phyloP scores from a whole-genome alignment of 176 grass and related monocot genomes.

The Puccinellia tenuiflora region DNA sequence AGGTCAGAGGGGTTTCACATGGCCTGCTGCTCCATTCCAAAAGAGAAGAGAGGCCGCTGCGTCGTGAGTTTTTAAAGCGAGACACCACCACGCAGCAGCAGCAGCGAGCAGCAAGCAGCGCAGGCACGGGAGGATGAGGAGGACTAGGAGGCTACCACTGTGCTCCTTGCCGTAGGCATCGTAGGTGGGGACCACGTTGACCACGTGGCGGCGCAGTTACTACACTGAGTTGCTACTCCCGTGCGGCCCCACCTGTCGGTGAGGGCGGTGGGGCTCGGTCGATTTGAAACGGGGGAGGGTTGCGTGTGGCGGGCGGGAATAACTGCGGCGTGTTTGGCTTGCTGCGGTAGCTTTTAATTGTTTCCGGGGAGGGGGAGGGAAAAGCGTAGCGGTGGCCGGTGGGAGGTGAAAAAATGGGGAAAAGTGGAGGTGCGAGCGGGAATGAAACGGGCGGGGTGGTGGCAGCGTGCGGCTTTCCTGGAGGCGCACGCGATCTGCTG shows the following conservation, averaged over 20 bases:
- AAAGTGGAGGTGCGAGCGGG: slow-evolving; percentile 9
- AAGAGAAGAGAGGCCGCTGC: slow-evolving; percentile 48
- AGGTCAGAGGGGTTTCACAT: slow-evolving; percentile 76
- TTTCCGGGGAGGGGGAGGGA: not conserved
- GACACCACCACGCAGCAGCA: slow-evolving; percentile 24
- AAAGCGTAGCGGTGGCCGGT: not conserved
- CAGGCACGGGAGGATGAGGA: not conserved
- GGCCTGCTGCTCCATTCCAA: slow-evolving; percentile 63
- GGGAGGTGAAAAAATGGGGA: not conserved
- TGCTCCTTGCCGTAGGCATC: not conserved
- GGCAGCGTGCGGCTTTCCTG: slow-evolving; percentile 11
- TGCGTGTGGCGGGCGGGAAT: slow-evolving; percentile 54
- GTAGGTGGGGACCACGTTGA: not conserved
- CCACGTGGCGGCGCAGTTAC: not conserved
- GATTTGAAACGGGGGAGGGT: slow-evolving; percentile 25
- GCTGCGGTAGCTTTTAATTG: not conserved
- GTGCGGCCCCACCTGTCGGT: not conserved
- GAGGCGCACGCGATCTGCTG: slow-evolving; percentile 17
- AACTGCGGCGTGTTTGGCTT: slow-evolving; percentile 35
- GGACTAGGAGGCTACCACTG: slow-evolving; percentile 1
- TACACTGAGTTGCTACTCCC: not conserved
- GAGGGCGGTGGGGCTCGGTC: not conserved
- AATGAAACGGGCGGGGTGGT: not conserved
- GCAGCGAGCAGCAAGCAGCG: not conserved
- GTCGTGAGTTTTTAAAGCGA: slow-evolving; percentile 66